Evolutionary conservation across 495 filamentous ascomycete species (phyloP), one percentile per base, ranked within the genome.

Genomic region (Massariosphaeria phaeospora): DNA sequence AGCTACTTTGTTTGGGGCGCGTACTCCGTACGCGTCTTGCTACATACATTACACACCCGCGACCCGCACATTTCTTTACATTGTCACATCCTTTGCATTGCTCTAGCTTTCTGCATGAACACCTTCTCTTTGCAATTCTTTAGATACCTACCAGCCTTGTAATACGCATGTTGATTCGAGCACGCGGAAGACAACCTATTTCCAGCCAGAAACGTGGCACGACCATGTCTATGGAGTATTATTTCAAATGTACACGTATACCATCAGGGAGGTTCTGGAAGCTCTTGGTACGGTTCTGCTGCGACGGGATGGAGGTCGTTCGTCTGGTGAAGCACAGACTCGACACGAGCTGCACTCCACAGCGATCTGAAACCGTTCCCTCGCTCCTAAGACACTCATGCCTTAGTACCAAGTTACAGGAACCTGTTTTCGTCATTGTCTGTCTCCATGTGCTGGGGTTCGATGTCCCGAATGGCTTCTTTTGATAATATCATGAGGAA

Each of bases 331-430:
- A 53, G 56, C 56, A 53, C 56, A 54, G 48, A 59, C 48, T 21
- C 48, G 41, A 43, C 56, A 53, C 55, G 24, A 17, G 12, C 11
- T 46, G 39, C 23, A 48, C 39, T 46, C 39, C 55, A 44, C 46
- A 43, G 34, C 35, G 17, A 36, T 53, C 56, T 59, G 56, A 59
- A 59, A 59, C 56, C 40, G 30, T 24, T 17, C 9, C 25, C 34
- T 43, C 41, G 33, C 34, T 36, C 27, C 54, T 53, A 59, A 59
- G 34, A 42, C 42, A 13, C 36, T 53, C 43, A 48, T 48, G 41
- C 48, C 48, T 52, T 59, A 46, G 31, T 30, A 52, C 48, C 47
- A 17, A 10, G 35, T 41, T 40, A 24, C 23, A 33, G 44, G 36
- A 3, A 43, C 38, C 21, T 15, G 18, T 34, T 39, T 50, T 9